These are phyloP conservation scores for Annulohypoxylon bovei DNA, from an alignment of 495 filamentous ascomycete species.

Conservation along the genomic window DNA sequence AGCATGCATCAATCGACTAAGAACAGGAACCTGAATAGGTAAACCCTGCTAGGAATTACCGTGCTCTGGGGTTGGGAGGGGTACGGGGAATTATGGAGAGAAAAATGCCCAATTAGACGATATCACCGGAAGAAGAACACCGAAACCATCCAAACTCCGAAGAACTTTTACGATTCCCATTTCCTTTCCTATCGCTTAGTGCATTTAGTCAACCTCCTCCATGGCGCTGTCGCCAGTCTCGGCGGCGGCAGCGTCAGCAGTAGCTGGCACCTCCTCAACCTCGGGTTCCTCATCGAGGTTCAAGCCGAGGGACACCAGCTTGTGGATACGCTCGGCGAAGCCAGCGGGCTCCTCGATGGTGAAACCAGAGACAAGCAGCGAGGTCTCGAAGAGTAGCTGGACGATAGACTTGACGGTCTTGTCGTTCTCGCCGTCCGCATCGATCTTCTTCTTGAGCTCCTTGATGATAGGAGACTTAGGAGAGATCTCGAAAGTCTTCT, in stretches of 20 bases:
- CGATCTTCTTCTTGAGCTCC: conserved; percentile 98
- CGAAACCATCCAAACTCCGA: conserved; percentile 58
- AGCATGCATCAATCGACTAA: conserved; percentile 34
- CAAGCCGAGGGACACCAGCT: conserved; percentile 94
- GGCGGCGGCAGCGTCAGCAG: conserved; percentile 61
- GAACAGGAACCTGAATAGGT: not conserved
- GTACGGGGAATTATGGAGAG: conserved; percentile 44
- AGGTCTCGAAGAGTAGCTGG: conserved; percentile 97
- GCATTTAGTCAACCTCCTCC: conserved; percentile 73
- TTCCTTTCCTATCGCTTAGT: conserved; percentile 41
- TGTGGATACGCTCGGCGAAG: conserved; percentile 99
- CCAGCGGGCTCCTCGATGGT: conserved; percentile 98
- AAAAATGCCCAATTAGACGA: conserved; percentile 50
- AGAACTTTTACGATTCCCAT: conserved; percentile 53
- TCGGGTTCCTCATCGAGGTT: conserved; percentile 95
- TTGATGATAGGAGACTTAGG: conserved; percentile 97
- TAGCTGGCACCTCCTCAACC: conserved; percentile 71
- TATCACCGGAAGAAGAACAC: conserved; percentile 48
- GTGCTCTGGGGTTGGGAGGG: conserved; percentile 34
- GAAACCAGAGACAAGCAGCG: conserved; percentile 97
- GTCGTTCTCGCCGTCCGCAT: conserved; percentile 95
- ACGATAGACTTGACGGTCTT: conserved; percentile 98
- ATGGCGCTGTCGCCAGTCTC: conserved; percentile 69
- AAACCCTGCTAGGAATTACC: conserved; percentile 34
- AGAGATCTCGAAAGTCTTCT: conserved; percentile 99